phyloP scores from a whole-genome alignment of 139 green algal genomes.

The Zygnema cylindricum region DNA sequence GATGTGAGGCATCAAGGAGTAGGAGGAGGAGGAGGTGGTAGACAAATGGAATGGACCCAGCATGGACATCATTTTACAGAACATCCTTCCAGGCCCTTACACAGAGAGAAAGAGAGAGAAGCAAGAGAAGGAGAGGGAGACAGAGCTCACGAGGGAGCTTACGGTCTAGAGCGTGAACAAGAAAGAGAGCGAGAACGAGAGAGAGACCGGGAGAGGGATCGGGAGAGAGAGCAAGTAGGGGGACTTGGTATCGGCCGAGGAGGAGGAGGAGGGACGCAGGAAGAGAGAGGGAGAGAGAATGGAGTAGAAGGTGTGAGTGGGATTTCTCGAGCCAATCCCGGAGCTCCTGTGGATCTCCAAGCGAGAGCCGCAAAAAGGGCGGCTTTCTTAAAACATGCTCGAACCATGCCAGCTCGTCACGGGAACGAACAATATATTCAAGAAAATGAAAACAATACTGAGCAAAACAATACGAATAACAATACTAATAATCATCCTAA shows the following conservation, averaged over 20 bases:
- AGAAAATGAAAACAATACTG: too few species aligned
- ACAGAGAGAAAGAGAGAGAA: background rate
- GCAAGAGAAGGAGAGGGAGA: background rate
- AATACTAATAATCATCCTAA: too few species aligned
- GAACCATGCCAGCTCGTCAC: background rate
- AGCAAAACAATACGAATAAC: too few species aligned
- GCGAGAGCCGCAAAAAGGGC: background rate
- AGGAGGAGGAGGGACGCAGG: background rate
- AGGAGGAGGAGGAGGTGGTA: too few species aligned
- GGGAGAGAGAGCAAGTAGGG: background rate
- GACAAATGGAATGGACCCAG: too few species aligned
- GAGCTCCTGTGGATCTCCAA: background rate
- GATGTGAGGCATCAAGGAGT: too few species aligned
- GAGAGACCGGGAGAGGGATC: background rate
- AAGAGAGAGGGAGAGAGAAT: background rate
- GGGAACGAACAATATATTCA: background rate
- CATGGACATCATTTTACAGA: too few species aligned
- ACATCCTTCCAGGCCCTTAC: too few species aligned
- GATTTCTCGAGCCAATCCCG: background rate
- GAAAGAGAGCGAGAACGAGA: background rate
- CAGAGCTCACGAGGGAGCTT: too few species aligned
- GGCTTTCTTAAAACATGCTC: background rate
- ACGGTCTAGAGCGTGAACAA: background rate
- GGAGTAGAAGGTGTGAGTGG: background rate
- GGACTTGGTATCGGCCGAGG: too few species aligned